Evolutionary conservation across 805 yeast species (phyloP), one percentile per base, ranked within the genome.

Genomic region (Candida insectalens): DNA sequence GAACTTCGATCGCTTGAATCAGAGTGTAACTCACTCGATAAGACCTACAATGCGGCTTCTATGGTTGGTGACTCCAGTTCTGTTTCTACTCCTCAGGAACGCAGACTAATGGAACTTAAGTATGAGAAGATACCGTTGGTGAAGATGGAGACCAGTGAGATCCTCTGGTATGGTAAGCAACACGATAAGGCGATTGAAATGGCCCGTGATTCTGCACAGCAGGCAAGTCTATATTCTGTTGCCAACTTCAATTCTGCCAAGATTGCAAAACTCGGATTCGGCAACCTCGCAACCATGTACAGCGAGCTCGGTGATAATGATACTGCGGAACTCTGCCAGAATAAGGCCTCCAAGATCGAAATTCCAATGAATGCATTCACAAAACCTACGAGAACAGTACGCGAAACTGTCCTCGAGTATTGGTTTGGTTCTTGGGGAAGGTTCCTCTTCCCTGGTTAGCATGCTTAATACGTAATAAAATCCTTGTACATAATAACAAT

Each of bases 111-210:
- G 27, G 50, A 47, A 31, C 30, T 59, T 6, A 45, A 47, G 31
- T 47, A 37, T 26, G 61, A 58, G 34, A 38, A 39, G 25, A 49
- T 53, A 5, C 67, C 71, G 5, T 39, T 65, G 29, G 34, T 67
- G 23, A 62, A 62, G 42, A 50, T 60, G 25, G 63, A 65, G 40
- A 46, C 65, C 6, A 60, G 69, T 28, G 71, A 67, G 41, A 42
- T 67, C 5, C 38, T 66, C 2, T 66, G 67, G 60, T 45, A 45
- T 22, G 52, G 57, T 21, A 55, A 56, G 1, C 34, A 55, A 3
- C 41, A 51, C 3, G 27, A 42, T 4, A 51, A 57, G 29, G 63
- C 71, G 0, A 49, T 65, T n/a, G 59, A 59, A 36, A 56, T 64
- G 53, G 64, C 60, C 7, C 57, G 60, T 36, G 61, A 62, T 22